phyloP scores from a whole-genome alignment of 371 early-diverging fungal genomes.

The Syncephalastrum monosporum region DNA sequence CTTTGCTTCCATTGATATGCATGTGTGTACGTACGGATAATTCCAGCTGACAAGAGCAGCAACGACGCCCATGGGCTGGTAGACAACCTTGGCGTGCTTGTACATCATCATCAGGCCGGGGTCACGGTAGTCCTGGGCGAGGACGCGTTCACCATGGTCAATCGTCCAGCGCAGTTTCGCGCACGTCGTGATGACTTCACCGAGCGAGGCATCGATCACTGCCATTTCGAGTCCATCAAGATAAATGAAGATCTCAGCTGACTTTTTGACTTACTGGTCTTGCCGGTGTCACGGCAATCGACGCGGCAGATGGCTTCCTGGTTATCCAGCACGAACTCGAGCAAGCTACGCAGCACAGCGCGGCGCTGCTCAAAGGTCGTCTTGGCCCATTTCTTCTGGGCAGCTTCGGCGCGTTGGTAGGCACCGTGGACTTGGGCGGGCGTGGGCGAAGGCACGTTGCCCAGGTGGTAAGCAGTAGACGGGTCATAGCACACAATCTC shows the following conservation, averaged over 20 bases:
- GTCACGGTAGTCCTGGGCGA: slow-evolving; percentile 66
- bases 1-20: too few relatives aligned
- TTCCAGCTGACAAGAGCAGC: slow-evolving; percentile 84
- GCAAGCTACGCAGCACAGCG: slow-evolving; percentile 69
- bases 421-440: slow-evolving; percentile 57
- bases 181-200: slow-evolving; percentile 80
- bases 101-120: slow-evolving; percentile 77
- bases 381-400: slow-evolving; percentile 71
- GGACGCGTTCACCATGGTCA: slow-evolving; percentile 71
- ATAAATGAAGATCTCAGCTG: background rate
- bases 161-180: slow-evolving; percentile 85
- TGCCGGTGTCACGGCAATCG: slow-evolving; percentile 82
- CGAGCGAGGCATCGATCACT: slow-evolving; percentile 84
- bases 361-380: slow-evolving; percentile 78
- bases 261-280: slow-evolving; percentile 57
- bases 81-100: slow-evolving; percentile 75
- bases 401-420: slow-evolving; percentile 57
- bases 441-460: slow-evolving; percentile 61
- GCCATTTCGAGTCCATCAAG: background rate
- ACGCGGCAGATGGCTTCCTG: slow-evolving; percentile 79
- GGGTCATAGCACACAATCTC: slow-evolving; percentile 86
- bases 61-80: slow-evolving; percentile 81
- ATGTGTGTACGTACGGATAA: slow-evolving; percentile 54
- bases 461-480: slow-evolving; percentile 78
- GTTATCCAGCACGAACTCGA: slow-evolving; percentile 72